Base-by-base conservation (phyloP, 129 eudicot species). In the Flaveria linearis region DNA sequence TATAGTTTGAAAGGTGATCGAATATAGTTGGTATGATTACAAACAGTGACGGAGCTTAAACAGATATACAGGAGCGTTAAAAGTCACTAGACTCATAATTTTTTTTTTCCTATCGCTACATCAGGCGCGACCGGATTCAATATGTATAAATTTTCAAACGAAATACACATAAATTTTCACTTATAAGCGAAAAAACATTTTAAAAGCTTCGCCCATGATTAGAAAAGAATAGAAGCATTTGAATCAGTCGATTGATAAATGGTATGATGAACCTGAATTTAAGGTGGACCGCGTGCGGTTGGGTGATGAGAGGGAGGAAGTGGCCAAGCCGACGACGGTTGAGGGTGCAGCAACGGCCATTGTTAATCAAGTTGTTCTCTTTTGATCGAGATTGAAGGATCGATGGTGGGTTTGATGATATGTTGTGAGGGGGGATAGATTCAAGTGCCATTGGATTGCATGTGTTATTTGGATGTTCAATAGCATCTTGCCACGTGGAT, bases 321-420 rank as follows among this genome's bases (percentile, higher is more conserved):
- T 69, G 79, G 90, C 96, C 83, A 92, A 80, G 76, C 96, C 98
- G 1, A 80, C 89, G 69, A 92, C 79, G 58, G 96, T 81, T 50
- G 97, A 82, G 41, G 41, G 7, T 53, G 97, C 80, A 57, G 91
- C 53, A 42, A 93, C 87, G 49, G 94, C 93, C 97, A 89, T 92
- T 61, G 26, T 71, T 81, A 47, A 11, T 12, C 41, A 36, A 36
- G 5, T 47, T 12, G 14, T 12, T 47, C 16, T 10, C 16, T 8
- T 8, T 45, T 9, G 13, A 45, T 45, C 12, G 25, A 56, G 28
- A 15, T 46, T 63, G 41, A 7, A 70, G 25, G 45, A 15, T 26
- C 45, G 41, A 46, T 28, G 53, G 7, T 49, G 61, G 36, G 43
- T 70, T 68, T 78, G 76, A 72, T 68, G 80, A 65, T 74, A 41